Evolutionary conservation across 2,329 filamentous ascomycete genomes (phyloP), one percentile per base, ranked within the genome.

Genomic region (Ascochyta pisi): DNA sequence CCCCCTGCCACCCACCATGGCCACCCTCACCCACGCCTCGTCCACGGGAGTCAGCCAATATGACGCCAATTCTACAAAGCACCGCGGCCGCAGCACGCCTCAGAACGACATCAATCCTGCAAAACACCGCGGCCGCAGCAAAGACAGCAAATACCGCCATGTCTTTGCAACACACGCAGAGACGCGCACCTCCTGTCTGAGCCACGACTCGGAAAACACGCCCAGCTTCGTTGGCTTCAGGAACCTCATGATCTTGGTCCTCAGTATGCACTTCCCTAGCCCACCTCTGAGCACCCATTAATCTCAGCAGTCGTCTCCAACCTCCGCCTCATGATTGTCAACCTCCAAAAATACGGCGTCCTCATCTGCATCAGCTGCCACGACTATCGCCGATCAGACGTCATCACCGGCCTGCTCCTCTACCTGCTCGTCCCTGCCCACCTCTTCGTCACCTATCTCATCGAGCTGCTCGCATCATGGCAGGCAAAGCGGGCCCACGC

Each of bases 291-390:
- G 23, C 7, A 45, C 26, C 26, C 16, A 52, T 73, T 79, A 59
- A 72, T 55, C 4, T 47, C 38, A 39, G 58, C 65, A 92, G 91
- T 98, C 69, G 92, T 94, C 45, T 95, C 93, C 68, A 99, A 99
- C 73, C 78, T 99, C 47, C 88, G 95, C 62, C 83, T 99, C 69
- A 91, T 98, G 80, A 92, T 99, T 71, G 95, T 98, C 77, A 99
- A 99, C 73, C 91, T 94, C 65, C 91, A 94, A 81, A 97, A 97
- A 90, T 99, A 99, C 73, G 95, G 95, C 50, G 92, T 98, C 54
- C 82, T 98, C 55, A 96, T 99, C 63, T 97, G 94, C 72, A 81
- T 99, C 57, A 86, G 86, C 63, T 96, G 93, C 73, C 92, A 96
- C 75, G 91, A 96, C 76, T 96, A 95, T 72, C 87, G 89, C 52